phyloP scores from a whole-genome alignment of 768 basidiomycete species.

The Termitomyces sp. region DNA sequence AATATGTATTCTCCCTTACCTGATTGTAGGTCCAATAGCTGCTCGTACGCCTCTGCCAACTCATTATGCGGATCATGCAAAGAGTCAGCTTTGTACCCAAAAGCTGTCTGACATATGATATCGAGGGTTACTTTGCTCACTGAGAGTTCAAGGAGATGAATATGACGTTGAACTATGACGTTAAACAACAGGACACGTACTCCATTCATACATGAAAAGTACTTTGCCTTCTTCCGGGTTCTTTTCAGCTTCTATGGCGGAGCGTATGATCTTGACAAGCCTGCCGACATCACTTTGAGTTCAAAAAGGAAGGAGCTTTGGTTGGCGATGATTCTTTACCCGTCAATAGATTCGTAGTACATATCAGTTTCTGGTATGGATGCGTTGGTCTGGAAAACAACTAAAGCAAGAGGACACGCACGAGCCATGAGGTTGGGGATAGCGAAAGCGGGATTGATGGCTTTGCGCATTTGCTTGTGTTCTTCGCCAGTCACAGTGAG shows the following conservation, averaged over 20 bases:
- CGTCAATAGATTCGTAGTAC: conserved; percentile 45
- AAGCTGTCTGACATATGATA: conserved; percentile 48
- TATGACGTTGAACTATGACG: neutral
- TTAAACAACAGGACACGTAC: conserved; percentile 26
- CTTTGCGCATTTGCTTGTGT: conserved; percentile 46
- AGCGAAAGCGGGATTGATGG: conserved; percentile 52
- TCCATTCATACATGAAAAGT: conserved; percentile 42
- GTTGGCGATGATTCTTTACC: conserved; percentile 24
- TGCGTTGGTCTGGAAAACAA: neutral
- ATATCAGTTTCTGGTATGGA: conserved; percentile 37
- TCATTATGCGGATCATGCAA: conserved; percentile 44
- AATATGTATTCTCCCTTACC: conserved; percentile 13
- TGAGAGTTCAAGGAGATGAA: conserved; percentile 14
- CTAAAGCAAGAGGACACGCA: conserved; percentile 14
- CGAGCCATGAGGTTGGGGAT: conserved; percentile 37
- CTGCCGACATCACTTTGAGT: conserved; percentile 13
- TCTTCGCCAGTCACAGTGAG: conserved; percentile 46
- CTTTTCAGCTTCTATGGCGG: conserved; percentile 23
- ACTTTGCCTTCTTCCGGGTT: conserved; percentile 23
- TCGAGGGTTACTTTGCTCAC: conserved; percentile 52
- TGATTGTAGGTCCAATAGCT: conserved; percentile 37
- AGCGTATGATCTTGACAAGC: conserved; percentile 32
- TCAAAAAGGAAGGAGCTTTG: neutral
- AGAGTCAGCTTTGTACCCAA: conserved; percentile 43
- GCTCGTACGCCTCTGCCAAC: conserved; percentile 45